These are phyloP conservation scores for Fusarium sp. DNA, from an alignment of 2,329 filamentous ascomycete species.

Conservation along the genomic window DNA sequence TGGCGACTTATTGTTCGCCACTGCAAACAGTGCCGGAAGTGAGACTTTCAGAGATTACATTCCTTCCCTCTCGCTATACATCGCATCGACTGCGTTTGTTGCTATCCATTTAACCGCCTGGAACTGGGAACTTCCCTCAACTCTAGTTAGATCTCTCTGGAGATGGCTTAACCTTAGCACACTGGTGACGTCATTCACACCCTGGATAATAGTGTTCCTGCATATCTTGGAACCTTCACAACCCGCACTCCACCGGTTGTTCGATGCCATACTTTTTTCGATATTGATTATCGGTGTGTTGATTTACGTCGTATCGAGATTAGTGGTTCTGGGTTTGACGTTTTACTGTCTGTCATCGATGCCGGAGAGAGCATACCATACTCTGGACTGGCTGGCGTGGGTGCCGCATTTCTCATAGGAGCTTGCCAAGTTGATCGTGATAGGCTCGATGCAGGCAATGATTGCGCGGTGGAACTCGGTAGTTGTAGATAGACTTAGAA, in stretches of 20 bases:
- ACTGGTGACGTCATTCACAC: background rate
- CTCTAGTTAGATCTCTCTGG: fast-evolving
- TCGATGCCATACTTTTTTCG: too few species aligned
- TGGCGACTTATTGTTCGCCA: too few species aligned
- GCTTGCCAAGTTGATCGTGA: fast-evolving
- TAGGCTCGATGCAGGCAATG: fast-evolving
- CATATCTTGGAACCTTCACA: too few species aligned
- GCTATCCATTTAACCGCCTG: background rate
- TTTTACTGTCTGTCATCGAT: background rate
- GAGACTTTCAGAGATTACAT: too few species aligned
- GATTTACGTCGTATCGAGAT: fast-evolving
- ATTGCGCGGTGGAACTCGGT: fast-evolving
- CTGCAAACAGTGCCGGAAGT: too few species aligned
- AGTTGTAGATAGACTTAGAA: fast-evolving
- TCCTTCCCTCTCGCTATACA: background rate
- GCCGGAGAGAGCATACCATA: background rate
- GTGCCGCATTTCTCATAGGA: background rate
- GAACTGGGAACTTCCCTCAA: background rate
- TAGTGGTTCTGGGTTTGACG: fast-evolving
- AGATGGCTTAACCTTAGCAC: fast-evolving
- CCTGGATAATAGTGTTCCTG: too few species aligned
- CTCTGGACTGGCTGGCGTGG: background rate
- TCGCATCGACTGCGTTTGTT: background rate
- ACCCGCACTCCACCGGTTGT: too few species aligned
- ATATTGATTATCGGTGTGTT: too few species aligned